Conservation (phyloP, 305 asterid genomes). For the Fraxinus latifolia region DNA sequence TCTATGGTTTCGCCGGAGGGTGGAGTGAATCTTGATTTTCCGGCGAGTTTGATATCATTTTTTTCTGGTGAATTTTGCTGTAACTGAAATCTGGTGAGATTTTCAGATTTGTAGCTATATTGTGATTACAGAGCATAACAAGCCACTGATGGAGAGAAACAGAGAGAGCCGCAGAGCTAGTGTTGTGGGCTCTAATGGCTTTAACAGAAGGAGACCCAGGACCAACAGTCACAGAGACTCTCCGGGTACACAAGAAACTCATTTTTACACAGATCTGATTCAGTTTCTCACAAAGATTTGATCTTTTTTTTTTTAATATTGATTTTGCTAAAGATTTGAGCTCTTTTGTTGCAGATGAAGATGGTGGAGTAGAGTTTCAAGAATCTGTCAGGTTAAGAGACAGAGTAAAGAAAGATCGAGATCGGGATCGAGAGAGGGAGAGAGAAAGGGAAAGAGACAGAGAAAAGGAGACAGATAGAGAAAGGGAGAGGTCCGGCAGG, state of each 20-base stretch:
- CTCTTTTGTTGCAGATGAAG: constrained; percentile 64
- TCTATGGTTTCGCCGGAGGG: constrained; percentile 27
- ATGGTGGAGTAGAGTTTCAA: constrained; percentile 66
- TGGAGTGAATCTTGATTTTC: constrained; percentile 33
- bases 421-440: constrained; percentile 49
- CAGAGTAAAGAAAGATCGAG: constrained; percentile 83
- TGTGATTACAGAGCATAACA: constrained; percentile 6
- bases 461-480: constrained; percentile 58
- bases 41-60: constrained; percentile 26
- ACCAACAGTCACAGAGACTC: constrained; percentile 84
- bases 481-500: constrained; percentile 68
- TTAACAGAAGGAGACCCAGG: constrained; percentile 73
- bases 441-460: constrained; percentile 59
- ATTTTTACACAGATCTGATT: constrained; percentile 26
- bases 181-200: constrained; percentile 79
- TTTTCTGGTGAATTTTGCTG: constrained; percentile 31
- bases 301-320: constrained; percentile 9
- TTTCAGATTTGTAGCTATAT: constrained; percentile 32
- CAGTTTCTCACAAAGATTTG: constrained; percentile 13
- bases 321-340: neutral
- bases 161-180: constrained; percentile 86
- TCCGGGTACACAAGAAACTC: constrained; percentile 52
- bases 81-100: constrained; percentile 24
- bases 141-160: constrained; percentile 68
- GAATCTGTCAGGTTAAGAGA: constrained; percentile 78